Conservation (phyloP, 2,329 filamentous ascomycete species). For the Sporothrix curviconia region DNA sequence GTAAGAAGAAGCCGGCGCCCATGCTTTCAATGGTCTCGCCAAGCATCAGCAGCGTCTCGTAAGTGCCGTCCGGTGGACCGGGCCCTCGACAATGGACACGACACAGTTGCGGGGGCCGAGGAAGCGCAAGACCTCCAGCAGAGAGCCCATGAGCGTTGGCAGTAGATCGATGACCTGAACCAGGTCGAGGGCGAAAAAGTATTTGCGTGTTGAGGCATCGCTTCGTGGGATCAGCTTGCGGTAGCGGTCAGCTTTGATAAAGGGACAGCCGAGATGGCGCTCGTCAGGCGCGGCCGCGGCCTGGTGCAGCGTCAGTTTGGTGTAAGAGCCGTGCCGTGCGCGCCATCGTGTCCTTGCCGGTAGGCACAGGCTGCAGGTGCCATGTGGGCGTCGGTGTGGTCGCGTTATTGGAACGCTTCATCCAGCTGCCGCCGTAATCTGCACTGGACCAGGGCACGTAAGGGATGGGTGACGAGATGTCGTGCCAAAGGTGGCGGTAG, state of each 20-base stretch:
- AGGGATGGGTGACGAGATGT: slow-evolving; percentile 2
- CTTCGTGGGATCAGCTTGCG: background rate
- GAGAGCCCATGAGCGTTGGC: background rate
- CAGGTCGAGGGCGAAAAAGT: background rate
- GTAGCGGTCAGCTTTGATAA: background rate
- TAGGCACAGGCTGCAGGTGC: background rate
- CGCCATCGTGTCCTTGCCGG: background rate
- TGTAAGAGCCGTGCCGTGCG: background rate
- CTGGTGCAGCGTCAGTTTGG: background rate
- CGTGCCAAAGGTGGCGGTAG: background rate
- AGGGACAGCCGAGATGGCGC: background rate
- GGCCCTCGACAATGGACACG: background rate
- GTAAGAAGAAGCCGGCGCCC: background rate
- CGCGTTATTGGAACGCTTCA: background rate
- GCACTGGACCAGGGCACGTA: background rate
- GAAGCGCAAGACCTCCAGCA: background rate
- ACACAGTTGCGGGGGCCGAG: background rate
- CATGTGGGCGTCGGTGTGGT: background rate
- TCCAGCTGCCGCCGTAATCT: slow-evolving; percentile 5
- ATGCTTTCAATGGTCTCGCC: background rate
- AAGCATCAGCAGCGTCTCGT: background rate
- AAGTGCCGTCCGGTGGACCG: background rate
- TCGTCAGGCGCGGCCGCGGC: background rate
- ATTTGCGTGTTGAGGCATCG: background rate
- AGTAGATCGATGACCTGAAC: background rate